These are phyloP conservation scores for Mortierella antarctica DNA, from an alignment of 192 early-diverging fungal species.

Conservation along the genomic window DNA sequence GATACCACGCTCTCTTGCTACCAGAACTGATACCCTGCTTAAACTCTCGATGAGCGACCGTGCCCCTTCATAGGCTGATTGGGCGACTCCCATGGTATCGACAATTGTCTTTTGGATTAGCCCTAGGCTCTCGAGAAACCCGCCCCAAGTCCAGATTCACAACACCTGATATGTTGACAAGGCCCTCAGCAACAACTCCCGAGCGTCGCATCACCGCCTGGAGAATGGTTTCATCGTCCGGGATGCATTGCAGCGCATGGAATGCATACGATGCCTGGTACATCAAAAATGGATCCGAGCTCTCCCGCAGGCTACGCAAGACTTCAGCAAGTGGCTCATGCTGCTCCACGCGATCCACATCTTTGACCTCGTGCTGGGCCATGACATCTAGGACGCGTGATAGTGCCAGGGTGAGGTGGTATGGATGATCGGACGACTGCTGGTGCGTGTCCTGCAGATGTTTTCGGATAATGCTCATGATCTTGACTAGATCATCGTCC, in stretches of 20 bases:
- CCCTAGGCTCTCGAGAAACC: no score
- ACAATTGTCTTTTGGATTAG: no score
- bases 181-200: background rate
- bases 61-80: no score
- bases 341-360: background rate
- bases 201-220: background rate
- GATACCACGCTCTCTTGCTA: conserved; percentile 14
- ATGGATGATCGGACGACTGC: background rate
- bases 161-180: background rate
- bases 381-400: conserved; percentile 13
- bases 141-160: background rate
- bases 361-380: conserved; percentile 6
- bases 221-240: conserved; percentile 1
- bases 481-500: background rate
- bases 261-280: no score
- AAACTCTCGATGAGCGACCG: background rate
- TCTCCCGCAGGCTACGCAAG: no score
- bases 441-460: background rate
- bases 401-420: conserved; percentile 2
- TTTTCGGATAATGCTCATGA: background rate
- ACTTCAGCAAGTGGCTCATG: background rate
- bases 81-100: no score
- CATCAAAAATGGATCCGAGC: no score
- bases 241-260: background rate
- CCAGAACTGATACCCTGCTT: background rate